Percentiles rank a stretch among this genome's conserved stretches.
These are phyloP conservation scores for Leptomonas pyrrhocoris DNA, from an alignment of 208 protist species.

Conservation along the genomic window DNA sequence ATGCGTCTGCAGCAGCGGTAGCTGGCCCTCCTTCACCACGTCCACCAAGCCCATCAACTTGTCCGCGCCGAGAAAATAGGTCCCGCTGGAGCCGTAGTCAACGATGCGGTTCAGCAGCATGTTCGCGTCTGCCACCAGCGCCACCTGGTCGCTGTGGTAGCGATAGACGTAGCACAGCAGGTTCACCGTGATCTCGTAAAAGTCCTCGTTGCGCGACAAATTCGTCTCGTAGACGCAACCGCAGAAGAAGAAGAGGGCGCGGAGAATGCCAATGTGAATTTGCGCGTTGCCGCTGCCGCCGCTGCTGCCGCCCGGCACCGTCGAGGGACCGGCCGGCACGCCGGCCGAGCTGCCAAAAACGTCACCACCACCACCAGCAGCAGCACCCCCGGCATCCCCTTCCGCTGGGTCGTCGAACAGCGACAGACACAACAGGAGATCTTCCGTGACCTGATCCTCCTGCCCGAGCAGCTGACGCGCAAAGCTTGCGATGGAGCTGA, in stretches of 20 bases:
- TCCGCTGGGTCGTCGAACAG: constrained; percentile 29
- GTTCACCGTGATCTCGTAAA: constrained; percentile 75
- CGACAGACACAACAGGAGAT: constrained; percentile 71
- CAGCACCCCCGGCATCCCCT: not conserved
- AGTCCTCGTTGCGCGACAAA: constrained; percentile 40
- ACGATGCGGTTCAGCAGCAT: constrained; percentile 63
- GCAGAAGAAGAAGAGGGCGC: constrained; percentile 88
- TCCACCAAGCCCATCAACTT: constrained; percentile 63
- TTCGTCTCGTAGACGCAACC: constrained; percentile 73
- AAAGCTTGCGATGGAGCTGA: constrained; percentile 66
- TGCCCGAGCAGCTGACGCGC: constrained; percentile 66
- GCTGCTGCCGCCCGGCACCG: no score
- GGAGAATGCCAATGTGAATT: constrained; percentile 76
- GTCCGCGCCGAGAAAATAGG: constrained; percentile 61
- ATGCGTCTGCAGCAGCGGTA: constrained; percentile 42
- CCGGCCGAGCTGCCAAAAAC: not conserved
- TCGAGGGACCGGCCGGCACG: not conserved
- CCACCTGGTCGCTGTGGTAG: constrained; percentile 73
- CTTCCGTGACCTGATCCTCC: constrained; percentile 65
- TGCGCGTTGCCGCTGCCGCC: constrained; percentile 20
- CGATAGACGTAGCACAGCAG: constrained; percentile 80
- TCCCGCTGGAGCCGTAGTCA: constrained; percentile 51
- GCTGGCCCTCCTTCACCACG: constrained; percentile 56
- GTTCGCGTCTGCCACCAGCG: constrained; percentile 78
- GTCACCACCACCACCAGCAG: no score